Conservation (phyloP, 2,329 filamentous ascomycete species). For the Phoma sp. region DNA sequence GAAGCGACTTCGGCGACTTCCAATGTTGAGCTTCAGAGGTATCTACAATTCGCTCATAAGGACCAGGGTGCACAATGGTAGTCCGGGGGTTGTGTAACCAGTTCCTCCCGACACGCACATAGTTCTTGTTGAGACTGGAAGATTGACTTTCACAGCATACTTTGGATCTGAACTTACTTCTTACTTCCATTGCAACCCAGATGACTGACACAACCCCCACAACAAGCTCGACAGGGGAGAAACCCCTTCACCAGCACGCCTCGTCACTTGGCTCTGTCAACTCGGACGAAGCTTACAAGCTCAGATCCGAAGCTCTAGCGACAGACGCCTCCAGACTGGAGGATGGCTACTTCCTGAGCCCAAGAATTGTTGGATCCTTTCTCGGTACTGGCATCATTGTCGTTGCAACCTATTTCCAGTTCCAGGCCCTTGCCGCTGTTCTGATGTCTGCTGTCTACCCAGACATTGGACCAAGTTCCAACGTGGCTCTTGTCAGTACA, state of each 20-base stretch:
- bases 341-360: slow-evolving; percentile 19
- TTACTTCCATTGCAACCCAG: not conserved
- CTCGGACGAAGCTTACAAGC: slow-evolving; percentile 19
- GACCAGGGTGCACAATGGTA: no score
- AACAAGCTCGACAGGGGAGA: not conserved
- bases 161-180: not conserved
- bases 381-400: slow-evolving; percentile 21
- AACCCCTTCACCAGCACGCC: not conserved
- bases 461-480: slow-evolving; percentile 19
- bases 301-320: slow-evolving; percentile 16
- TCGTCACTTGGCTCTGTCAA: slow-evolving; percentile 5
- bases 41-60: no score
- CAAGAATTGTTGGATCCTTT: slow-evolving; percentile 20
- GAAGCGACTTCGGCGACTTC: no score
- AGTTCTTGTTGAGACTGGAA: no score
- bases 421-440: slow-evolving; percentile 22
- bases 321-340: slow-evolving; percentile 14
- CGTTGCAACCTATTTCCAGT: slow-evolving; percentile 24
- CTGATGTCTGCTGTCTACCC: slow-evolving; percentile 15
- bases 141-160: no score
- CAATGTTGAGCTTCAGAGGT: no score
- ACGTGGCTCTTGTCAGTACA: slow-evolving; percentile 15
- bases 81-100: no score
- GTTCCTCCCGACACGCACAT: no score
- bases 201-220: not conserved